A percentile compares a stretch with the other conserved stretches of the same genome.
Evolutionary conservation across 441 rosid species (phyloP).

Genomic region (Eutrema salsugineum): DNA sequence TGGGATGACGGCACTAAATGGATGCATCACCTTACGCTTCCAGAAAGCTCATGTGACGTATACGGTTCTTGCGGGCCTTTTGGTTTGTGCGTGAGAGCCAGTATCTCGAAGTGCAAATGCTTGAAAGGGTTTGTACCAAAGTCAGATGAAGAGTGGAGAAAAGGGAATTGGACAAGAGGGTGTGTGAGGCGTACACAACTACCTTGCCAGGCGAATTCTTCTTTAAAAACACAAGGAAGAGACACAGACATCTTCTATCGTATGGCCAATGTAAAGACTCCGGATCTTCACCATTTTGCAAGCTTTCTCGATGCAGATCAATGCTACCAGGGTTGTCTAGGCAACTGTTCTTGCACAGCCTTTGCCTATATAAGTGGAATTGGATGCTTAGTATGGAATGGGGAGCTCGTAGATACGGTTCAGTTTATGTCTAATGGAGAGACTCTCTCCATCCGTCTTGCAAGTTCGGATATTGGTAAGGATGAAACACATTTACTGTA

Average conservation of each 20-base stretch:
- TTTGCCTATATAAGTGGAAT: slow-evolving; percentile 41
- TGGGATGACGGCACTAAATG: slow-evolving; percentile 8
- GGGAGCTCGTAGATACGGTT: slow-evolving; percentile 34
- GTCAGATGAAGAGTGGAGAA: slow-evolving; percentile 34
- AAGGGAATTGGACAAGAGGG: slow-evolving; percentile 46
- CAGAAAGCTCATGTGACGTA: slow-evolving; percentile 30
- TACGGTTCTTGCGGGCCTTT: slow-evolving; percentile 42
- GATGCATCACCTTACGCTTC: not conserved
- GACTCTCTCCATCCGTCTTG: slow-evolving; percentile 35
- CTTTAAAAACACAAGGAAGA: slow-evolving; percentile 9
- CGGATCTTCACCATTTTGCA: slow-evolving; percentile 31
- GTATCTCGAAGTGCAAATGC: slow-evolving; percentile 41
- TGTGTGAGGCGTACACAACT: slow-evolving; percentile 37
- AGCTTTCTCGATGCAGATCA: slow-evolving; percentile 6
- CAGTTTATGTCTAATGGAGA: slow-evolving; percentile 32
- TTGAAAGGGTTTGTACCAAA: slow-evolving; percentile 47
- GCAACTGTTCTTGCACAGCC: slow-evolving; percentile 52
- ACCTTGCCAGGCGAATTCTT: slow-evolving; percentile 25
- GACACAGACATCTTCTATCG: slow-evolving; percentile 33
- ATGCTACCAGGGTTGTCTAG: slow-evolving; percentile 35
- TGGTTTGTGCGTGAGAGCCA: slow-evolving; percentile 33
- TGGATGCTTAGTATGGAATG: slow-evolving; percentile 48
- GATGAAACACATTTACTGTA: not conserved
- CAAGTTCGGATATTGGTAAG: slow-evolving; percentile 42
- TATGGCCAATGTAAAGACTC: slow-evolving; percentile 32